Evolutionary conservation across 2,329 filamentous ascomycete species (phyloP).

Genomic region (Daldinia sp.): DNA sequence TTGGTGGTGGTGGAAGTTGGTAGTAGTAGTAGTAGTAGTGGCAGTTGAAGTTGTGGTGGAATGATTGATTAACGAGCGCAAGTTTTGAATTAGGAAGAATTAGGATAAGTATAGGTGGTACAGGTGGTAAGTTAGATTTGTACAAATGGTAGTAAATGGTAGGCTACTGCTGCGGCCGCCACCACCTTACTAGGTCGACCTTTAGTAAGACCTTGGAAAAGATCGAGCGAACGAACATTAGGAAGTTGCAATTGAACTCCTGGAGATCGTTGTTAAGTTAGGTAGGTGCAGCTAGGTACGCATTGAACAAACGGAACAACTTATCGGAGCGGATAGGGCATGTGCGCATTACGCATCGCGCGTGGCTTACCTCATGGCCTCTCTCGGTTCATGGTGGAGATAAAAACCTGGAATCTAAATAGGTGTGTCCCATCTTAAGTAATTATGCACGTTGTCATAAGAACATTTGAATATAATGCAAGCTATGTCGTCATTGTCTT

Average conservation of each 20-base stretch:
- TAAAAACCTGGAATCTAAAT: background rate
- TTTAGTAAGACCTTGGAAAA: conserved; percentile 31
- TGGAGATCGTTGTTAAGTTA: conserved; percentile 14
- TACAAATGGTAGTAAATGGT: conserved; percentile 26
- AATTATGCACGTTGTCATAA: conserved; percentile 10
- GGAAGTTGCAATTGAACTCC: conserved; percentile 26
- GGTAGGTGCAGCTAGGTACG: conserved; percentile 5
- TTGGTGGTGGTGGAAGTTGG: conserved; percentile 2
- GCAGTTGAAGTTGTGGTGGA: conserved; percentile 10
- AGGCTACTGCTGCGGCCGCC: conserved; percentile 30
- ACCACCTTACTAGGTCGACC: conserved; percentile 27
- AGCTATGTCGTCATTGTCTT: conserved; percentile 40
- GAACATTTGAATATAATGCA: conserved; percentile 1
- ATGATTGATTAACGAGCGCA: conserved; percentile 15
- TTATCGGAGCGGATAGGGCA: conserved; percentile 22
- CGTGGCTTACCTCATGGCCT: background rate
- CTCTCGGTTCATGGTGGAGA: background rate
- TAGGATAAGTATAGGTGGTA: conserved; percentile 14
- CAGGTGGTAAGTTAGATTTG: conserved; percentile 5
- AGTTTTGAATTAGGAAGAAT: conserved; percentile 20
- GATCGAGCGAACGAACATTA: conserved; percentile 23
- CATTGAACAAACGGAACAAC: conserved; percentile 36
- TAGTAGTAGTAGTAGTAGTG: background rate
- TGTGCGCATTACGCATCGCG: conserved; percentile 8
- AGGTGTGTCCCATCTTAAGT: background rate